These are phyloP conservation scores for Suillus variegatus DNA, from an alignment of 768 basidiomycete species.

Conservation along the genomic window DNA sequence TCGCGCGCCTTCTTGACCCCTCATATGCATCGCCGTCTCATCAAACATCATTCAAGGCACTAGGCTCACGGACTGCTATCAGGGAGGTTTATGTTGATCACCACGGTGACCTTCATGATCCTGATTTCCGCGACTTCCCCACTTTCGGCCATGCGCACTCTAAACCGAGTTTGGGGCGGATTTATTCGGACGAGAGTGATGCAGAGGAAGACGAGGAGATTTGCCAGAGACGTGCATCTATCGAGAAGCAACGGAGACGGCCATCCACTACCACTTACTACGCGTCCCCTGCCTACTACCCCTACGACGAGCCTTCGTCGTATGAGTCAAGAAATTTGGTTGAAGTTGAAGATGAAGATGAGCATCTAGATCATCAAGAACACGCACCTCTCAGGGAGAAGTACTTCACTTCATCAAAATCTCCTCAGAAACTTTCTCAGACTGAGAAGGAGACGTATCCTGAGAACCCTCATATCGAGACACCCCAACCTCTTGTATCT, in stretches of 20 bases:
- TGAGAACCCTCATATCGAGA: neutral
- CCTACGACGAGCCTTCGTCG: slow-evolving; percentile 31
- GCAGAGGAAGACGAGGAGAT: slow-evolving; percentile 31
- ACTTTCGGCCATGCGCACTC: slow-evolving; percentile 23
- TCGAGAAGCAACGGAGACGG: slow-evolving; percentile 26
- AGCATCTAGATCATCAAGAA: slow-evolving; percentile 16
- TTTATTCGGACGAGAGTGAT: slow-evolving; percentile 29
- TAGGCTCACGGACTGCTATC: slow-evolving; percentile 17
- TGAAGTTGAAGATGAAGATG: slow-evolving; percentile 28
- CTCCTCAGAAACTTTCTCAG: slow-evolving; percentile 24
- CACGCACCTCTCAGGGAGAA: slow-evolving; percentile 31
- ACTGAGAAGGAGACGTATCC: slow-evolving; percentile 20
- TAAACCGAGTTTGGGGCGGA: slow-evolving; percentile 38
- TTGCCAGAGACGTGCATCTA: slow-evolving; percentile 16
- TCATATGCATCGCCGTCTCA: slow-evolving; percentile 46
- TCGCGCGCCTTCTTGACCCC: slow-evolving; percentile 66
- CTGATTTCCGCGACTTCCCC: slow-evolving; percentile 68
- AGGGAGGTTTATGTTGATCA: slow-evolving; percentile 56
- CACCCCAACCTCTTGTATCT: slow-evolving; percentile 12
- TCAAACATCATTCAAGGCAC: slow-evolving; percentile 26
- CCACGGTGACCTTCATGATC: slow-evolving; percentile 65
- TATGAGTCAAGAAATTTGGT: slow-evolving; percentile 29
- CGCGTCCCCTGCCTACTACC: slow-evolving; percentile 25
- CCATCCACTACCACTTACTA: slow-evolving; percentile 25
- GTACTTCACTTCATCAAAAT: slow-evolving; percentile 16